Evolutionary conservation across 495 filamentous ascomycete genomes (phyloP), one percentile per base, ranked within the genome.

Genomic region (Entonaema liquescens): DNA sequence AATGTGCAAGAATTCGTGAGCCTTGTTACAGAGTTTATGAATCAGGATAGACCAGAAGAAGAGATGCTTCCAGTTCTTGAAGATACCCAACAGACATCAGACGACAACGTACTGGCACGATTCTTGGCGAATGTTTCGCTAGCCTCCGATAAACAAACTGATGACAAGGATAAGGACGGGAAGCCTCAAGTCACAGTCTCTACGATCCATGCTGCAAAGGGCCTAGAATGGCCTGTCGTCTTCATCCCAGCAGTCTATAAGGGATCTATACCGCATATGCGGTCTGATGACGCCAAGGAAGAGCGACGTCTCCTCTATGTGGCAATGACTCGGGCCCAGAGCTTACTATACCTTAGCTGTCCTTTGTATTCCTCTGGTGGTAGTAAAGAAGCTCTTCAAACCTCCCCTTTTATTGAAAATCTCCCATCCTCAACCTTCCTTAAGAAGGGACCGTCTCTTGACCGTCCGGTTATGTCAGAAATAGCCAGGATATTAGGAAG

Each of bases 121-220:
- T 98, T 98, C 68, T 83, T 99, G 36, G 91, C 93, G 12, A 99
- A 98, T 77, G 89, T 98, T 4, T 89, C 94, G 0, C 80, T 99
- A 25, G 91, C 93, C 1, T 89, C 91, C 0, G 94, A 97, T 72
- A 84, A 90, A 0, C 87, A 87, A 55, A 83, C 84, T 17, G 86
- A 89, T 9, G 87, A 88, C 1, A 84, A 84, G 1, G 83, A 87
- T 19, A 82, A 88, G n/a, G 76, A 81, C n/a, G 76, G 64, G 25
- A 82, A 85, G 21, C 86, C 89, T 12, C 88, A 91, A 73, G 89
- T 98, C 13, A 98, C 94, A 2, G 92, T 99, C 15, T 97, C 93
- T 12, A 99, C 96, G 0, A 98, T 99, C 25, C 96, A 99, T 76
- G 93, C 95, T 0, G 94, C 96, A 0, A 99, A 99, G 77, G 95